Base-by-base conservation (phyloP, 345 rosid species). In the Citrus cavaleriei region DNA sequence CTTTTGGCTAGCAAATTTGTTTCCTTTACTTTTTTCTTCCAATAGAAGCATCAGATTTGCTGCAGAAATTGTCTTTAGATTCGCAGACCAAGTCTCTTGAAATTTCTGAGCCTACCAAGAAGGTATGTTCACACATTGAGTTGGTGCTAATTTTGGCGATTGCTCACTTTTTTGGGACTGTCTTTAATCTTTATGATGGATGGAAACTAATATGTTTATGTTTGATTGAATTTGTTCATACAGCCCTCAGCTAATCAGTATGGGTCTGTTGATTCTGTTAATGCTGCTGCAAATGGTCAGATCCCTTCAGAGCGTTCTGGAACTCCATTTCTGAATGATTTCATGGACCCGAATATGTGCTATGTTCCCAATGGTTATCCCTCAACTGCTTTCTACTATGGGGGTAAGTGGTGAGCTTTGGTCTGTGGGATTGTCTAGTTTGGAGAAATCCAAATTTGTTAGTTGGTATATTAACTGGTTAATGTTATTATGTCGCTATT, bases 51-150 rank as follows among this genome's bases (percentile, higher is more conserved):
- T 81, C 98, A 68, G 95, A 90, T 77, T 85, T 94, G 86, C 81
- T 94, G 87, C 94, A 93, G 91, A 93, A 88, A 34, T 89, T 94
- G 34, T 74, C 96, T 3, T 51, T 93, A 80, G 97, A 91, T 62
- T 80, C 96, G 10, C 93, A 88, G 84, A 70, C 90, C 2, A 93
- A 94, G 81, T 70, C 88, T 49, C 70, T 89, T 42, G 97, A 93
- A 75, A 85, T 91, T 55, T 88, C 98, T 22, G 95, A 92, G 83
- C 92, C 91, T 1, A 87, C 86, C 63, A 94, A 93, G 80, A 93
- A 91, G 93, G 97, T 93, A 22, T 5, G 4, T 30, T 9, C 0
- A 12, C 5, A 19, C 4, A 5, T 49, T 72, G 4, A 25, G 19
- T 24, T 4, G 30, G 2, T 75, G 59, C 34, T 49, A 10, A 70